phyloP scores from a whole-genome alignment of 257 asterid species.

The Plantago major region DNA sequence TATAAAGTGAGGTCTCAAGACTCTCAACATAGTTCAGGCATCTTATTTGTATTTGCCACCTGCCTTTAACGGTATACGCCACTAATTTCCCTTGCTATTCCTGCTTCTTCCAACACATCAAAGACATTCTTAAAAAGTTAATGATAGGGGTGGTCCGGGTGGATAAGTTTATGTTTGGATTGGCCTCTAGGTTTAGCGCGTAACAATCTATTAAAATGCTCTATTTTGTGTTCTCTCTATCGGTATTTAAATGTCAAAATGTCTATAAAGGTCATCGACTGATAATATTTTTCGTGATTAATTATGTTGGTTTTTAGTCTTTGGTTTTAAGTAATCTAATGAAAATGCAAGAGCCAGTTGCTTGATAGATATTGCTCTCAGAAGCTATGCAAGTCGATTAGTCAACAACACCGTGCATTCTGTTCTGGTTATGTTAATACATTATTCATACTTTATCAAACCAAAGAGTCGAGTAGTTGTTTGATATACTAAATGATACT shows the following conservation, averaged over 20 bases:
- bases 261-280: too few species aligned
- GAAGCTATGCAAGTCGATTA: too few species aligned
- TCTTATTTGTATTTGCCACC: background rate
- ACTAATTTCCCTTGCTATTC: background rate
- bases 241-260: too few species aligned
- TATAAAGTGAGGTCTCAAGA: background rate
- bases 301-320: too few species aligned
- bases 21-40: conserved; percentile 1
- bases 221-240: background rate
- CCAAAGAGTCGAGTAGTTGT: too few species aligned
- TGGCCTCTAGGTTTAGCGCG: background rate
- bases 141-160: background rate
- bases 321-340: too few species aligned
- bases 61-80: background rate
- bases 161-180: background rate
- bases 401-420: too few species aligned
- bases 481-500: too few species aligned
- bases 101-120: conserved; percentile 9
- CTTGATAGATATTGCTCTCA: too few species aligned
- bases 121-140: conserved; percentile 6
- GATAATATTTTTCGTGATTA: background rate
- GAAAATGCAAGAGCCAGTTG: too few species aligned
- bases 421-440: too few species aligned
- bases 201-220: background rate
- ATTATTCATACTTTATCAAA: too few species aligned